phyloP scores from a whole-genome alignment of 2,329 filamentous ascomycete species.

The Fusarium anguioides region DNA sequence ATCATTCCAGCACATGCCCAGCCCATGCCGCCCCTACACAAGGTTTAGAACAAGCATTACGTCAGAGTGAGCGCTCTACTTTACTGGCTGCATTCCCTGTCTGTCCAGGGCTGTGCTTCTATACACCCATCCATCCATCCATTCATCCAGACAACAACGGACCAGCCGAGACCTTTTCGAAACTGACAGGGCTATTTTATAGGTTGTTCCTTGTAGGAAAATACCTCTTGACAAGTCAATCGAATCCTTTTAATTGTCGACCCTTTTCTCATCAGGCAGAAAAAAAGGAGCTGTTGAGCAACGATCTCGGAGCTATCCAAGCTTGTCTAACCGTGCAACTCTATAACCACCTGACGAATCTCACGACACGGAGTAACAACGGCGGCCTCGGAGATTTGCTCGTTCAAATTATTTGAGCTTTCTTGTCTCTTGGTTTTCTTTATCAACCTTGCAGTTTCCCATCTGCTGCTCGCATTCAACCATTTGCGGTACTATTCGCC shows the following conservation, averaged over 20 bases:
- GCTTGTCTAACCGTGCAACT: conserved; percentile 29
- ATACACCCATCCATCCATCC: conserved; percentile 4
- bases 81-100: conserved; percentile 38
- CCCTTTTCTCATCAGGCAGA: conserved; percentile 4
- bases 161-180: conserved; percentile 16
- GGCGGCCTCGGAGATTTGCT: conserved; percentile 39
- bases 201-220: conserved; percentile 22
- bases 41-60: conserved; percentile 37
- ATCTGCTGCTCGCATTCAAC: conserved; percentile 4
- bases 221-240: conserved; percentile 11
- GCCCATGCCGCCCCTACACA: background rate
- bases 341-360: conserved; percentile 42
- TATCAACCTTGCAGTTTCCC: conserved; percentile 13
- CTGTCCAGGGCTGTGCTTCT: conserved; percentile 13
- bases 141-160: conserved; percentile 23
- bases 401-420: conserved; percentile 4
- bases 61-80: conserved; percentile 37
- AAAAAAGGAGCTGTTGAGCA: conserved; percentile 25
- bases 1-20: conserved; percentile 24
- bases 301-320: conserved; percentile 43
- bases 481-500: conserved; percentile 27
- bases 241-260: conserved; percentile 7
- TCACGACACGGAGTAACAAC: conserved; percentile 37
- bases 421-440: background rate
- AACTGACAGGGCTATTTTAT: conserved; percentile 29